Conservation (phyloP, 2,329 filamentous ascomycete genomes). For the Colletotrichum magnum region DNA sequence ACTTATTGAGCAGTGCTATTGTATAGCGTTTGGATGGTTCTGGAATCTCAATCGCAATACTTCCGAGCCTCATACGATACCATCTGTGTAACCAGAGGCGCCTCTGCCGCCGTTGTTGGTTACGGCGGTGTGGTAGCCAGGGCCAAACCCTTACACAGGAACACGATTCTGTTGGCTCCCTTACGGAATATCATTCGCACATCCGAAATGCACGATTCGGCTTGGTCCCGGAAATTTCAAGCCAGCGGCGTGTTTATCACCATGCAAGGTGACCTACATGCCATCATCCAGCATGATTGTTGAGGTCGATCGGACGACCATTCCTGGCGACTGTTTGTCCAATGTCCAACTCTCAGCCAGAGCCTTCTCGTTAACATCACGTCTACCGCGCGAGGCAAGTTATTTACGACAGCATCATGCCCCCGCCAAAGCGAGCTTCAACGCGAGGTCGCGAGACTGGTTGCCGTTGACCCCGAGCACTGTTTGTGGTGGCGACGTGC, state of each 20-base stretch:
- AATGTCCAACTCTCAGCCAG: background rate
- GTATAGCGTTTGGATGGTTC: background rate
- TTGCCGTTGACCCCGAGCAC: slow-evolving; percentile 1
- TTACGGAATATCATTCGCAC: slow-evolving; percentile 1
- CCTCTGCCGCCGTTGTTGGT: slow-evolving; percentile 11
- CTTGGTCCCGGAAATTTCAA: background rate
- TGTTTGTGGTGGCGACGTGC: slow-evolving; percentile 1
- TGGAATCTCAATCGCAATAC: background rate
- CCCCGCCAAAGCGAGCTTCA: background rate
- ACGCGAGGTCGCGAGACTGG: no score
- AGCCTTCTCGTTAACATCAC: background rate
- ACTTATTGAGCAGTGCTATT: background rate
- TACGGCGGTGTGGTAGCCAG: slow-evolving; percentile 18
- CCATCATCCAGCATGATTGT: slow-evolving; percentile 36
- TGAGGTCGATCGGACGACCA: slow-evolving; percentile 25
- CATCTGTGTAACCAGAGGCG: slow-evolving; percentile 1
- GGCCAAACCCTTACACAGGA: slow-evolving; percentile 33
- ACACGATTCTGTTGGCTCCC: slow-evolving; percentile 13
- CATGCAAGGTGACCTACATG: slow-evolving; percentile 36
- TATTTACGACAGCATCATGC: background rate
- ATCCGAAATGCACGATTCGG: slow-evolving; percentile 8
- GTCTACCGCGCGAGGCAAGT: background rate
- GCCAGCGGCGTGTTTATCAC: slow-evolving; percentile 11
- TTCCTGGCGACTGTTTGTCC: slow-evolving; percentile 3
- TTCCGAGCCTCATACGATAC: background rate